A percentile compares a stretch with the other conserved stretches of the same genome.
Evolutionary conservation across 1,284 basidiomycete species (phyloP).

Genomic region (Porodaedalea pini): DNA sequence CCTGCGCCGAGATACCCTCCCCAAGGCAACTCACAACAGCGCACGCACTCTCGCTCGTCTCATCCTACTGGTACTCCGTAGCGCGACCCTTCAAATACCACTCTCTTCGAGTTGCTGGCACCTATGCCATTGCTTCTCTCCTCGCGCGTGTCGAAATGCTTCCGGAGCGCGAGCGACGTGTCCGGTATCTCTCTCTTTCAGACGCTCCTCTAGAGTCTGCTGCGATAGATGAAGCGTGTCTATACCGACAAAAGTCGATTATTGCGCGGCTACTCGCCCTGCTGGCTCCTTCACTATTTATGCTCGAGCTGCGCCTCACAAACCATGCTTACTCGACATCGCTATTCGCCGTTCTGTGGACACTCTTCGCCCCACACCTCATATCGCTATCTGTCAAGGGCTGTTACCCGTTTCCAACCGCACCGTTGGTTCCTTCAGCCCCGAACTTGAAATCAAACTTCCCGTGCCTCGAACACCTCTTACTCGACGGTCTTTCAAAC

Average conservation of each 20-base stretch:
- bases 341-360: constrained; percentile 1
- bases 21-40: neutral
- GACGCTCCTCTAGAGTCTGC: neutral
- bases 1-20: neutral
- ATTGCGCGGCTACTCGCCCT: neutral
- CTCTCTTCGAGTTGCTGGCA: neutral
- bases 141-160: neutral
- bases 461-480: constrained; percentile 1
- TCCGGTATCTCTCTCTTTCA: neutral
- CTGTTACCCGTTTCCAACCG: neutral
- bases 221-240: neutral
- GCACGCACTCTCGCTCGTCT: constrained; percentile 1
- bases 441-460: neutral
- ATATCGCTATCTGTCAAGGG: neutral
- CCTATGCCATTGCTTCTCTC: neutral
- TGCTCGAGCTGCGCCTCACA: neutral
- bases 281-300: neutral
- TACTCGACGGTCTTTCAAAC: constrained; percentile 1
- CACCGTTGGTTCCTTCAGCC: neutral
- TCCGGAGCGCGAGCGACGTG: constrained; percentile 2
- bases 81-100: constrained; percentile 2
- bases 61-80: constrained; percentile 1
- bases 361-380: neutral
- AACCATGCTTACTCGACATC: neutral
- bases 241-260: neutral